A percentile compares a stretch with the other conserved stretches of the same genome.
Conservation (phyloP, 75 land plant species). For the Pinus tabuliformis region DNA sequence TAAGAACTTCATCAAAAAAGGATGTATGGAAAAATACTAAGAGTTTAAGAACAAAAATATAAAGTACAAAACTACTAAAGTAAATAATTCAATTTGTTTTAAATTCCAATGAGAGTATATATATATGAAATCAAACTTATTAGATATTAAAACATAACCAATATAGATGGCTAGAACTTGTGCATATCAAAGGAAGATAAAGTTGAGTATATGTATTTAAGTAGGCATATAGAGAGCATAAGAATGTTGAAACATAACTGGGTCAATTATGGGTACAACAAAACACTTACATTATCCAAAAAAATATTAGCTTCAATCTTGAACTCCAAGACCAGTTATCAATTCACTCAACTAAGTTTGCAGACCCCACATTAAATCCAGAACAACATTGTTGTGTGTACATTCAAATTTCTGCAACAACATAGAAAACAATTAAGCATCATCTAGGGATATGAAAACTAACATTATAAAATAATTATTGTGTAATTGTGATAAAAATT, state of each 20-base stretch:
- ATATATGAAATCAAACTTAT: background rate
- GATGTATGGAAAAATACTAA: background rate
- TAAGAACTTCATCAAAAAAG: background rate
- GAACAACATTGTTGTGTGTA: too few species aligned
- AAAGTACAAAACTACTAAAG: background rate
- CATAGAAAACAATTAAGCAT: slow-evolving; percentile 1
- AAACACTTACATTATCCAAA: slow-evolving; percentile 72
- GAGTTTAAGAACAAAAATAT: background rate
- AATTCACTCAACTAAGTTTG: too few species aligned
- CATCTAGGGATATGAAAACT: background rate
- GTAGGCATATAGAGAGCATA: background rate
- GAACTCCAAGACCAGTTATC: too few species aligned
- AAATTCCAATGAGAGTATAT: background rate
- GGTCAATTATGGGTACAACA: background rate
- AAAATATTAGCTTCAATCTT: slow-evolving; percentile 53
- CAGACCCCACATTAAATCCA: too few species aligned
- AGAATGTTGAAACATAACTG: too few species aligned
- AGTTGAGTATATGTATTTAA: background rate
- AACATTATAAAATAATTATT: background rate
- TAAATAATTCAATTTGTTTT: background rate
- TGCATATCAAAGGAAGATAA: background rate
- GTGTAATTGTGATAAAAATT: background rate
- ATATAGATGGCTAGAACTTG: background rate
- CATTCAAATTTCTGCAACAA: slow-evolving; percentile 41
- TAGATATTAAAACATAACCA: background rate